Conservation (phyloP, 768 basidiomycete species). For the Nidula microcarpa region DNA sequence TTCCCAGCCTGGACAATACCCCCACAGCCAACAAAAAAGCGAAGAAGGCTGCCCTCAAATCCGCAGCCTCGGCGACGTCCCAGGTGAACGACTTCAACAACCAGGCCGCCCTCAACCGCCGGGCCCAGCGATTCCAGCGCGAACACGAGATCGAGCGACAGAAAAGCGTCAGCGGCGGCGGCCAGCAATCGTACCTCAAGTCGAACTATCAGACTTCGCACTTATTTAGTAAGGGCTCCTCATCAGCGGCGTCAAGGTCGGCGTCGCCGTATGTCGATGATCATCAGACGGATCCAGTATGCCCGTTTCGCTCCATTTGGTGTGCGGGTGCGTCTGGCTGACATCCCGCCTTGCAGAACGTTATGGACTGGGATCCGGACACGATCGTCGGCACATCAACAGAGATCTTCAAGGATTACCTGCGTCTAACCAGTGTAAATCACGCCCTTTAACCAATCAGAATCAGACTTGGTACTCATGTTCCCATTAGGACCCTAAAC, state of each 20-base stretch:
- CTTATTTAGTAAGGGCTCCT: constrained; percentile 28
- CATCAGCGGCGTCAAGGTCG: constrained; percentile 29
- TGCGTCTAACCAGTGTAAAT: constrained; percentile 85
- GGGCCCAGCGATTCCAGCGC: constrained; percentile 87
- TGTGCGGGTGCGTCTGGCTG: constrained; percentile 1
- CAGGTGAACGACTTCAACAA: constrained; percentile 56
- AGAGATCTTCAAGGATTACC: constrained; percentile 93
- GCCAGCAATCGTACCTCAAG: constrained; percentile 36
- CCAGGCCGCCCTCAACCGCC: constrained; percentile 63
- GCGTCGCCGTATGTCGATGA: constrained; percentile 54
- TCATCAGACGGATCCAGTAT: constrained; percentile 69
- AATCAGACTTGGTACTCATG: constrained; percentile 1
- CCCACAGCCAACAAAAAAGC: constrained; percentile 44
- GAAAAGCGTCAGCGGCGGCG: constrained; percentile 35
- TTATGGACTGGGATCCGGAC: constrained; percentile 92
- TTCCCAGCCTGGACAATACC: constrained; percentile 6
- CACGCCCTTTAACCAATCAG: not conserved
- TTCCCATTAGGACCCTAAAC: constrained; percentile 78
- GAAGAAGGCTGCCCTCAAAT: constrained; percentile 57
- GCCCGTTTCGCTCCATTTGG: constrained; percentile 18
- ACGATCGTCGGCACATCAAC: constrained; percentile 92
- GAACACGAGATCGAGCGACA: constrained; percentile 82
- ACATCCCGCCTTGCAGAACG: constrained; percentile 55
- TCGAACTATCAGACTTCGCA: constrained; percentile 48
- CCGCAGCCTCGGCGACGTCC: constrained; percentile 25